Conservation (phyloP, 108 stramenopile genomes). For the Nitzschia sp. region DNA sequence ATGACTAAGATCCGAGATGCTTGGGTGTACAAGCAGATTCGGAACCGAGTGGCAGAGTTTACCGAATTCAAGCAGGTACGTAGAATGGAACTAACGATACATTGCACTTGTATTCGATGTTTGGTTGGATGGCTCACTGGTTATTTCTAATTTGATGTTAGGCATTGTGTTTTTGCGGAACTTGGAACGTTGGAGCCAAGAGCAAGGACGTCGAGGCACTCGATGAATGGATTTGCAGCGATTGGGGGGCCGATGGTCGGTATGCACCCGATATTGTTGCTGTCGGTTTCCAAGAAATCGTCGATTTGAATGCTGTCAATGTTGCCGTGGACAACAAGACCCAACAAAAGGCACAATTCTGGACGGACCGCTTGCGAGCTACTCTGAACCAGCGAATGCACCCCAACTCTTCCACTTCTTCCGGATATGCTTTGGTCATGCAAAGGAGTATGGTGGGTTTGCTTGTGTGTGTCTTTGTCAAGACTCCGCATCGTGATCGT, state of each 20-base stretch:
- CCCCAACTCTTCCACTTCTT: conserved; percentile 48
- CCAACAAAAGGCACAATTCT: conserved; percentile 79
- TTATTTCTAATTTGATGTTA: background rate
- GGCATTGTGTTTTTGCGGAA: conserved; percentile 86
- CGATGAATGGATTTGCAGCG: conserved; percentile 84
- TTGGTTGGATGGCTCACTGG: background rate
- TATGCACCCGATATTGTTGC: conserved; percentile 82
- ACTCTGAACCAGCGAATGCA: conserved; percentile 72
- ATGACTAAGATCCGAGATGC: conserved; percentile 82
- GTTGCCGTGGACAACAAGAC: conserved; percentile 95
- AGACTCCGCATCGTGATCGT: conserved; percentile 58
- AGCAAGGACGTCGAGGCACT: conserved; percentile 78
- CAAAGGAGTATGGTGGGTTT: conserved; percentile 90
- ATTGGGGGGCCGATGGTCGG: conserved; percentile 61
- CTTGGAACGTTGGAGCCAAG: conserved; percentile 99
- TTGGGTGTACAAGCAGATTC: conserved; percentile 90
- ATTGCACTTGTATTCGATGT: background rate
- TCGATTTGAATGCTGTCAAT: conserved; percentile 98
- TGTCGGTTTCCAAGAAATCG: conserved; percentile 99
- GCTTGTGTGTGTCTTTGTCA: conserved; percentile 90
- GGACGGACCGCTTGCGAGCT: conserved; percentile 76
- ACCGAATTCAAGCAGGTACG: conserved; percentile 73
- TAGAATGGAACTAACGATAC: background rate
- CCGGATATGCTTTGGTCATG: conserved; percentile 60
- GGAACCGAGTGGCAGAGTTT: conserved; percentile 78